Conservation (phyloP, 2,329 filamentous ascomycete species). For the Cordyceps farinosa region DNA sequence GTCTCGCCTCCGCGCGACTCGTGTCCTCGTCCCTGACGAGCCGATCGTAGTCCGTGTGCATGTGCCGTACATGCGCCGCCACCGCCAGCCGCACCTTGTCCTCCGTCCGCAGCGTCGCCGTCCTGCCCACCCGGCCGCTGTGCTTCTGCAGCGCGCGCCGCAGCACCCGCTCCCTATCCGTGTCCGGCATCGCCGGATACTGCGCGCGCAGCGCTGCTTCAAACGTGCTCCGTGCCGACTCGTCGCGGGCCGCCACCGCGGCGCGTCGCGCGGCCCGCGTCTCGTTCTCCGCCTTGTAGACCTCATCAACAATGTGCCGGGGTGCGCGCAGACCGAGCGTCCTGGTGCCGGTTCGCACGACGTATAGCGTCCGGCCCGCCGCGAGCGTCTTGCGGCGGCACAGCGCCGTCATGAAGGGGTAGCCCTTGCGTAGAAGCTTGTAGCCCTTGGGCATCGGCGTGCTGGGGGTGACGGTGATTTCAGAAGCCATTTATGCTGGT, state of each 20-base stretch:
- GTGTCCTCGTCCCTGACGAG: slow-evolving; percentile 26
- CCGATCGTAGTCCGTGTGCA: slow-evolving; percentile 44
- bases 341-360: slow-evolving; percentile 30
- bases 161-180: slow-evolving; percentile 34
- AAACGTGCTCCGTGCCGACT: slow-evolving; percentile 31
- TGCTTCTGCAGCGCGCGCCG: slow-evolving; percentile 42
- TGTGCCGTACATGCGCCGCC: slow-evolving; percentile 46
- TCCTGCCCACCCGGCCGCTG: slow-evolving; percentile 46
- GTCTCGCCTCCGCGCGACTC: slow-evolving; percentile 16
- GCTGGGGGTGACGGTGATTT: slow-evolving; percentile 24
- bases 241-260: slow-evolving; percentile 34
- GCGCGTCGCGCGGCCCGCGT: slow-evolving; percentile 32
- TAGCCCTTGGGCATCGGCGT: slow-evolving; percentile 38
- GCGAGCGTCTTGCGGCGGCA: slow-evolving; percentile 38
- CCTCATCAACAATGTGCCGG: slow-evolving; percentile 26
- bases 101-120: slow-evolving; percentile 34
- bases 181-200: slow-evolving; percentile 40
- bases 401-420: slow-evolving; percentile 39
- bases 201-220: slow-evolving; percentile 32
- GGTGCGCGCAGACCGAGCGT: slow-evolving; percentile 40
- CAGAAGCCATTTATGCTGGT: slow-evolving; percentile 14
- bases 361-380: slow-evolving; percentile 32
- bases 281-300: slow-evolving; percentile 28
- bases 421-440: slow-evolving; percentile 39
- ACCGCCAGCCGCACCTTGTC: slow-evolving; percentile 45